Conservation (phyloP, 2,329 filamentous ascomycete species). For the Colletotrichum abscissum region DNA sequence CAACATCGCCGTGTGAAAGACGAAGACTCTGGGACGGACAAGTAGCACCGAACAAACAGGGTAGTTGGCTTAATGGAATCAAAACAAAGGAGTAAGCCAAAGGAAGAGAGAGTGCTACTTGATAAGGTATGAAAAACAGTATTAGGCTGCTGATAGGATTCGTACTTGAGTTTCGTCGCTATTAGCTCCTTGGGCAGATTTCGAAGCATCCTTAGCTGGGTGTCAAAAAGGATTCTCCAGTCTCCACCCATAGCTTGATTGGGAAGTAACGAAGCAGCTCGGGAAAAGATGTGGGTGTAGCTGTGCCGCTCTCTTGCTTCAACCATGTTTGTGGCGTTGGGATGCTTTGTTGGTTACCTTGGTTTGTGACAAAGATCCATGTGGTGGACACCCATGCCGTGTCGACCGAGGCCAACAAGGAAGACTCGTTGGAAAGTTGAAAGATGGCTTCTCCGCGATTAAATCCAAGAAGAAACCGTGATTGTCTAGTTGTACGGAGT, state of each 20-base stretch:
- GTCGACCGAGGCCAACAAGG: too few relatives aligned
- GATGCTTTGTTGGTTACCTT: too few relatives aligned
- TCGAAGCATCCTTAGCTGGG: background rate
- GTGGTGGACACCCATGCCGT: too few relatives aligned
- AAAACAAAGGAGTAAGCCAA: background rate
- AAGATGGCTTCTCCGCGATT: too few relatives aligned
- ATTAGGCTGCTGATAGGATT: background rate
- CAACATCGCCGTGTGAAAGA: background rate
- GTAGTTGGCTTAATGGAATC: background rate
- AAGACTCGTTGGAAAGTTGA: too few relatives aligned
- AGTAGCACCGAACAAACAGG: background rate
- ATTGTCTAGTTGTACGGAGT: too few relatives aligned
- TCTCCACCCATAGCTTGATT: background rate
- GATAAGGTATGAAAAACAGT: background rate
- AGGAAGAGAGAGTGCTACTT: background rate
- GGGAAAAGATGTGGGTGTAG: background rate
- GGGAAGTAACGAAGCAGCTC: too few relatives aligned
- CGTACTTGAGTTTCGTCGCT: background rate
- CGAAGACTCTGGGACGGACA: background rate
- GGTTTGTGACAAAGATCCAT: too few relatives aligned
- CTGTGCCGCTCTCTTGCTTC: background rate
- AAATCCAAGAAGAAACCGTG: too few relatives aligned
- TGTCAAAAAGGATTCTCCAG: background rate
- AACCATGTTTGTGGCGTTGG: too few relatives aligned
- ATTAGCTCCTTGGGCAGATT: background rate